Evolutionary conservation across 371 early-diverging fungal genomes (phyloP), one percentile per base, ranked within the genome.

Genomic region (Apophysomyces trapeziformis): DNA sequence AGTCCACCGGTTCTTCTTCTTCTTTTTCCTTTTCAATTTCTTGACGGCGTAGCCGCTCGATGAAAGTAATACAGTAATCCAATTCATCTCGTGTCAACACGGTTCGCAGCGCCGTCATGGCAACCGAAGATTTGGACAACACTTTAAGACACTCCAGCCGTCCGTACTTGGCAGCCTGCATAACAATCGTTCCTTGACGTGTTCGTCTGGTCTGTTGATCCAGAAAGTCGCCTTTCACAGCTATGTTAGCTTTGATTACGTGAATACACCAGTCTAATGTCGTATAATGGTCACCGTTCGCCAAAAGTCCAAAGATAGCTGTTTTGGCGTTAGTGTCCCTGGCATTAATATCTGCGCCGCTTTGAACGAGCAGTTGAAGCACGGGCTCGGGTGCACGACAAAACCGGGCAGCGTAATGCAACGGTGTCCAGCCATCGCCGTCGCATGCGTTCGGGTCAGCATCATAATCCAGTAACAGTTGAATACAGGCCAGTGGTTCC

Each of bases 351-450:
- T 84, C 75, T 14, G 85, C 87, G 13, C 87, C 87, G 16, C 67
- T 68, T 2, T 68, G 56, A 1, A 80, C 57, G 5, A 78, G 60
- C 12, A 74, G 46, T 44, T 67, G 66, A 9, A 79, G 26, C 4
- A 68, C 61, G 12, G 71, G 67, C n/a, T 64, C 47, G 7, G 85
- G 84, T 11, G 67, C 67, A 16, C 72, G 72, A 36, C 80, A 80
- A 61, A 85, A 86, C 16, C 82, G 74, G 36, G 86, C 84, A 1
- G 90, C 91, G 57, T 88, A 90, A 64, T 93, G 93, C 26, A 92
- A 59, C 0, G 92, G 89, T 7, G 91, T 89, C 92, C 92, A 92
- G 4, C 90, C 90, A 68, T 90, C 90, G 21, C 79, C 78, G 64
- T 93, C 92, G n/a, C 75, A 67, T 11, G 85, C 80, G 64, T 91